Base-by-base conservation (phyloP, 768 basidiomycete species). In the Astraeus odoratus region DNA sequence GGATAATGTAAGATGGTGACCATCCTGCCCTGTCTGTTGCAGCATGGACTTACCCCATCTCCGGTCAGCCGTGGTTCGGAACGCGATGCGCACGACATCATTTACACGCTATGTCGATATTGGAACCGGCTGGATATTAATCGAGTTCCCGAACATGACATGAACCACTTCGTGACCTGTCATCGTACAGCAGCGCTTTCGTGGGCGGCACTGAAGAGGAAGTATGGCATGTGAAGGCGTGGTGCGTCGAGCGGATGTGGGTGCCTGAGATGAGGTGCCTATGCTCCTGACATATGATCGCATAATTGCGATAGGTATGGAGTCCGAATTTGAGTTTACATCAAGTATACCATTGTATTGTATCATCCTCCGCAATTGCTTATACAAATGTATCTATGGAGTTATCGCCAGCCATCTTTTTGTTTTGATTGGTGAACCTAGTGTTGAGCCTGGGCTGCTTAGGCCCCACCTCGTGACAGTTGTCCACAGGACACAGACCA, bases 61-160 rank as follows among this genome's bases (percentile, higher is more conserved):
- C 23, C 39, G 34, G 43, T 47, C 64, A 88, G 86, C 59, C 81
- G 84, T 42, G 77, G 77, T 29, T 69, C 71, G 19, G 83, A 87
- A 46, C 69, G 75, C 45, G 88, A 91, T 56, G 87, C 87, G 8
- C 78, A 79, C 52, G 88, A 91, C 51, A 87, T 91, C 54, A 60
- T 71, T 34, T 89, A 78, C 58, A 72, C 78, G 30, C 69, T 92
- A 54, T 71, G 76, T 47, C 78, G 77, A 44, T 86, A 83, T 57
- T 90, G 88, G 87, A 85, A 83, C 58, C 73, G 75, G 44, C 77
- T 91, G 49, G 88, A 91, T 63, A 80, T 90, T 53, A 91, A 91
- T 59, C 84, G 88, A 53, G 82, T 91, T 48, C 81, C 82, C 22
- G 88, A 91, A 63, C 78, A 81, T 48, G 88, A 91, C 58, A 91